These are phyloP conservation scores for Orbilia quercus DNA, from an alignment of 2,329 filamentous ascomycete species.

Conservation along the genomic window DNA sequence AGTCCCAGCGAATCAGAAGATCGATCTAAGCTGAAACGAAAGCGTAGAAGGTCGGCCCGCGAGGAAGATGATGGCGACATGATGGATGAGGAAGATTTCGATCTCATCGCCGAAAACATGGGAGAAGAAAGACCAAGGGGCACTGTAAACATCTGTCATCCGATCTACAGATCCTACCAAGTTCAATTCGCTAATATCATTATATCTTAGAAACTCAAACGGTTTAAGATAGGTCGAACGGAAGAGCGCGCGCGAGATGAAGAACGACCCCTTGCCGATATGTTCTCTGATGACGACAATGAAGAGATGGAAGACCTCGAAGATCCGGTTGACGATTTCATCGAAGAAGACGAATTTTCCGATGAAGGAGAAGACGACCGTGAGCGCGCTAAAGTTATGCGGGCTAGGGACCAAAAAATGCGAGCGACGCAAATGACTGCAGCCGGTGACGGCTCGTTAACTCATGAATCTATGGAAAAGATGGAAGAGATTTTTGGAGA, in stretches of 20 bases:
- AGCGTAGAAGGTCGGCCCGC: constrained; percentile 76
- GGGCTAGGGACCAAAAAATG: constrained; percentile 72
- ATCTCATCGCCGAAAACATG: constrained; percentile 81
- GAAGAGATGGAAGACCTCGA: constrained; percentile 72
- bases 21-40: constrained; percentile 67
- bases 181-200: constrained; percentile 13
- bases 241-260: constrained; percentile 74
- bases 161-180: neutral
- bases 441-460: constrained; percentile 79
- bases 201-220: constrained; percentile 88
- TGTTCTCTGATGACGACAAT: constrained; percentile 96
- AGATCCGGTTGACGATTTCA: constrained; percentile 72
- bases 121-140: constrained; percentile 57
- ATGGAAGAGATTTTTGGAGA: constrained; percentile 97
- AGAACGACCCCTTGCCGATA: constrained; percentile 83
- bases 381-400: constrained; percentile 90
- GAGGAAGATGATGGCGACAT: constrained; percentile 83
- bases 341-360: constrained; percentile 92
- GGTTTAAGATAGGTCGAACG: constrained; percentile 87
- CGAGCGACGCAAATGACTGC: constrained; percentile 62
- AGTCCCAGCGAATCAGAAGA: constrained; percentile 62
- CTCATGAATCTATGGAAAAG: constrained; percentile 92
- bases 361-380: constrained; percentile 83
- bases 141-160: constrained; percentile 52
- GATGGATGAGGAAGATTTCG: constrained; percentile 94